Evolutionary conservation across 2,329 filamentous ascomycete species (phyloP).

Genomic region (Delphinella strobiligena): DNA sequence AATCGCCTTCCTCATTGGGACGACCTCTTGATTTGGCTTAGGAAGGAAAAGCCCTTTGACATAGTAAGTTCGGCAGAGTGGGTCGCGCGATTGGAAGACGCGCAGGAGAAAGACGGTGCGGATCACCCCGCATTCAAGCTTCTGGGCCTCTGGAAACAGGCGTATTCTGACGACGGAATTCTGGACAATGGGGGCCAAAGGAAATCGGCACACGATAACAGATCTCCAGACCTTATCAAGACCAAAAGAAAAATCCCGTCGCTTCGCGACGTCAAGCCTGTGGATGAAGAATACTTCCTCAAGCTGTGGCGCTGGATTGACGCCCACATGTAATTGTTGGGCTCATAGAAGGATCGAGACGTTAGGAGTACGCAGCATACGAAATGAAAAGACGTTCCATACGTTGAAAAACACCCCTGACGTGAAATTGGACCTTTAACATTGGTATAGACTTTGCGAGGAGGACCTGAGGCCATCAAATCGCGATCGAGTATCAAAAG

Average conservation of each 20-base stretch:
- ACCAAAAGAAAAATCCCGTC: slow-evolving; percentile 23
- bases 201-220: not conserved
- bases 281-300: slow-evolving; percentile 31
- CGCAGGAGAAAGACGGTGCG: slow-evolving; percentile 6
- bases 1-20: slow-evolving; percentile 31
- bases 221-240: slow-evolving; percentile 15
- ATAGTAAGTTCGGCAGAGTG: slow-evolving; percentile 30
- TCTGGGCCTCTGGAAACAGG: slow-evolving; percentile 38
- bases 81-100: slow-evolving; percentile 25
- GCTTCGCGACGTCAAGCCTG: slow-evolving; percentile 25
- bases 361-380: not conserved
- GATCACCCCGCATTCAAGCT: slow-evolving; percentile 36
- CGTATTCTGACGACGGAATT: slow-evolving; percentile 19
- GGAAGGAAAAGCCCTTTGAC: slow-evolving; percentile 25
- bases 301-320: slow-evolving; percentile 32
- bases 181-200: slow-evolving; percentile 1
- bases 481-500: no score
- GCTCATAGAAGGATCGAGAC: not conserved
- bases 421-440: not conserved
- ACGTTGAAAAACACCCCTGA: not conserved
- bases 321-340: slow-evolving; percentile 13
- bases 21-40: slow-evolving; percentile 35
- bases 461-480: not conserved
- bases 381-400: not conserved
- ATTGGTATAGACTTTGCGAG: not conserved